These are phyloP conservation scores for Huntiella moniliformis DNA, from an alignment of 2,329 filamentous ascomycete genomes.

Conservation along the genomic window DNA sequence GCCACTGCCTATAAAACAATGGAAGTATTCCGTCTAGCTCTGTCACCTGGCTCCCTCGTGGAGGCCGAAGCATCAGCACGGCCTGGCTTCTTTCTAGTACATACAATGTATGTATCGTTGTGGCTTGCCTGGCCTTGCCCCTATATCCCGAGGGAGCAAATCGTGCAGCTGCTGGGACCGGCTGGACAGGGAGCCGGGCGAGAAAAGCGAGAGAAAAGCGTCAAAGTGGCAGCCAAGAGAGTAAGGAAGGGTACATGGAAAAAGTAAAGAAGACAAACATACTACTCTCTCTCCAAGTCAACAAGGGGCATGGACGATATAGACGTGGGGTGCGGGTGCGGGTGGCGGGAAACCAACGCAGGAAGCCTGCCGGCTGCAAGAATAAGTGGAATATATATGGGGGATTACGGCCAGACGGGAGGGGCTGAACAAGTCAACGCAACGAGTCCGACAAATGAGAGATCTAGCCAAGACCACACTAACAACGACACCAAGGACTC, in stretches of 20 bases:
- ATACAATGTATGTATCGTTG: background rate
- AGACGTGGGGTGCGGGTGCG: no score
- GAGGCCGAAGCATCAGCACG: background rate
- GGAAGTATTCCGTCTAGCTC: background rate
- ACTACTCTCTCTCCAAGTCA: slow-evolving; percentile 11
- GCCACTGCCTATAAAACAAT: background rate
- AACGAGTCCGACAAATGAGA: no score
- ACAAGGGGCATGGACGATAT: no score
- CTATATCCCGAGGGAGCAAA: background rate
- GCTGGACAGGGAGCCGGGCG: background rate
- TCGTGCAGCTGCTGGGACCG: background rate
- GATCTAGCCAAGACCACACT: no score
- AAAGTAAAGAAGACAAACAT: slow-evolving; percentile 14
- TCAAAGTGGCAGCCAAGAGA: background rate
- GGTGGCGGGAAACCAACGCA: no score
- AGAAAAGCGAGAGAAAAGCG: background rate
- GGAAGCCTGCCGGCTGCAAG: no score
- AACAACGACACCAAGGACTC: no score
- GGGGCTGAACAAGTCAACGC: background rate
- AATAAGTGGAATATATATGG: background rate
- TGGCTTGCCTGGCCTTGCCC: background rate
- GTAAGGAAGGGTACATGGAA: background rate
- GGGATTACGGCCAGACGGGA: background rate
- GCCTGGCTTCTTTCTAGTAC: no score
- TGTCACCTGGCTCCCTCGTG: background rate